Base-by-base conservation (phyloP, 305 asterid genomes). In the Plantago coronopus region DNA sequence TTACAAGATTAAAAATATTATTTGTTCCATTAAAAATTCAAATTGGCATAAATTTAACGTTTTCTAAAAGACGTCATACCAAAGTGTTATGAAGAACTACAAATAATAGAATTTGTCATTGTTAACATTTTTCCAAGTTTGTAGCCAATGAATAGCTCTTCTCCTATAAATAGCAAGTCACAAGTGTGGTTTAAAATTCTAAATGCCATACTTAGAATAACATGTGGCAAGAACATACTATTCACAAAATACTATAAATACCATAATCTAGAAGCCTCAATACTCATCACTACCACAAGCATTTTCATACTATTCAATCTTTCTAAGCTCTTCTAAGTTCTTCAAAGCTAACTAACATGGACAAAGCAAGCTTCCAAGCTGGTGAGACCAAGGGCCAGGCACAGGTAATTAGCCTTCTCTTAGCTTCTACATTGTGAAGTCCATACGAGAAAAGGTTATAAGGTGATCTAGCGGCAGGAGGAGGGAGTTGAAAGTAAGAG, bases 341-440 rank as follows among this genome's bases (percentile, higher is more conserved):
- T 34, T 34, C 40, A 34, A 34, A 34, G 40, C 40, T 7, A 19
- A 50, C 51, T 34, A 71, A 63, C 21, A 79, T 82, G 88, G 80
- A 82, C 61, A 82, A 25, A 43, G 44, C 61, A 27, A 75, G 81
- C 72, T 77, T 72, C 79, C 71, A 79, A 62, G 82, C 83, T 65
- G 85, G 85, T 22, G 75, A 74, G 70, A 71, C 85, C 67, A 77
- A 74, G 75, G 85, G 83, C 68, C 81, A 79, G 72, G 75, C 83
- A 34, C 70, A 76, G 79, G 88, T 34, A 34, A 34, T 77, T 15
- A 43, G 25, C 44, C 25, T 23, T 12, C 1, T 51, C 4, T 21
- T 8, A 23, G 19, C 38, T 31, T 29, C 21, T 19, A 11, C n/a
- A 21, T 54, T 34, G 9, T 9, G 40, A 34, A 34, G 11, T 61